phyloP scores from a whole-genome alignment of 495 filamentous ascomycete species.

The Hypoxylon intermedium region DNA sequence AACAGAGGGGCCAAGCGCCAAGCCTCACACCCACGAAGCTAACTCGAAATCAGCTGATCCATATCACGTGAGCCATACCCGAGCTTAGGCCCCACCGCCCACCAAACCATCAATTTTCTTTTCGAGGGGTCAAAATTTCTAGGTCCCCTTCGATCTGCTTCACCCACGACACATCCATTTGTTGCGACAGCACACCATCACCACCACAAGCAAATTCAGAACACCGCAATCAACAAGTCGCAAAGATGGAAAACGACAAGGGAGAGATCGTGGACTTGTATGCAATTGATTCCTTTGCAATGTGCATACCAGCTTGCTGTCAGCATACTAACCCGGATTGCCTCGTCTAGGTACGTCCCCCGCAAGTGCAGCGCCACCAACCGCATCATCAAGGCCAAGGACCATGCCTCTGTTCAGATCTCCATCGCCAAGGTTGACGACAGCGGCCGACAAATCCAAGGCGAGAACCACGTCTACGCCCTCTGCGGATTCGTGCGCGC shows the following conservation, averaged over 20 bases:
- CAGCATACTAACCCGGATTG: constrained; percentile 10
- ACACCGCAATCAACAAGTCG: constrained; percentile 50
- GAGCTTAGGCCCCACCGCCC: constrained; percentile 30
- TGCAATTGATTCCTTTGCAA: constrained; percentile 35
- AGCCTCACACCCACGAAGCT: constrained; percentile 47
- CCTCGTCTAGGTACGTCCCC: constrained; percentile 83
- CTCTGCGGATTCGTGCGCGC: constrained; percentile 97
- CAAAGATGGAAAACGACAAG: constrained; percentile 94
- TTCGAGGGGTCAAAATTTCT: constrained; percentile 34
- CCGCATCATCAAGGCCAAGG: constrained; percentile 99
- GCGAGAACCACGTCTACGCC: constrained; percentile 89
- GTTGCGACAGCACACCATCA: constrained; percentile 23
- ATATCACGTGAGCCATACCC: constrained; percentile 31
- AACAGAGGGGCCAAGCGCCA: constrained; percentile 2
- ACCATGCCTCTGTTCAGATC: constrained; percentile 93
- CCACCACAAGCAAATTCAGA: constrained; percentile 13
- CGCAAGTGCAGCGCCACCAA: constrained; percentile 96
- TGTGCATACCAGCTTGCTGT: background rate
- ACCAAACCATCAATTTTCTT: constrained; percentile 33
- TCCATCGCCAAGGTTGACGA: constrained; percentile 78
- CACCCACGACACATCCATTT: constrained; percentile 23
- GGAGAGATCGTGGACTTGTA: constrained; percentile 99
- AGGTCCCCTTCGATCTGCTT: constrained; percentile 13
- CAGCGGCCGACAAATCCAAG: constrained; percentile 89
- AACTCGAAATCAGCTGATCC: constrained; percentile 34